Base-by-base conservation (phyloP, 768 basidiomycete genomes). In the Mycena metata region DNA sequence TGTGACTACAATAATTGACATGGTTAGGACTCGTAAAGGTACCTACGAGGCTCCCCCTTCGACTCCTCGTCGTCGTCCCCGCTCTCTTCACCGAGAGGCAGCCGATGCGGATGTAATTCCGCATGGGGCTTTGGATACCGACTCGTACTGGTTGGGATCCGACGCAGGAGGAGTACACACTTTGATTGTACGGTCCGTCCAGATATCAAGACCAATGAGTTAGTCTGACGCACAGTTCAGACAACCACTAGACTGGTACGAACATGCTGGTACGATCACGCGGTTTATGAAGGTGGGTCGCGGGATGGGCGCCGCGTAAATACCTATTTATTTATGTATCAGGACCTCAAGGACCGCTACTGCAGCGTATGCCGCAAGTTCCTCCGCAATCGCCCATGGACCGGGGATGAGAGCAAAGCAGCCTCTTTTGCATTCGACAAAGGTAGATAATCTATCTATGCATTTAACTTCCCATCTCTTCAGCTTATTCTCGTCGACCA, bases 331-430 rank as follows among this genome's bases (percentile, higher is more conserved):
- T 11, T 35, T 36, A 6, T 26, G 39, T 13, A 42, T 23, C 73
- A 96, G 95, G 96, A 98, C 69, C 79, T 99, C 72, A 99, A 98
- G 81, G 94, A 96, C 72, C 86, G 98, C 33, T 99, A 99, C 75
- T 98, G 93, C 78, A 90, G 92, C 56, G 91, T 96, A 19, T 96
- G 96, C 76, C 87, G 98, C 33, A 94, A 93, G 69, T 86, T 99
- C 39, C 85, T 98, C 39, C 87, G 95, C 49, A 94, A 89, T 73
- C 83, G 94, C 30, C 94, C 95, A 19, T 96, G 95, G 86, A 79
- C 86, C 36, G 95, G 95, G 12, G 95, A 97, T 69, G 92, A 95
- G 72, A 82, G 86, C 5, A 83, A 95, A 90, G 79, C 83, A 84
- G 17, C 88, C 15, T 91, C 86, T 57, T 93, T 93, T 76, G 81